A percentile compares a stretch with the other conserved stretches of the same genome.
Conservation (phyloP, 768 basidiomycete genomes). For the Mycena sanguinolenta region DNA sequence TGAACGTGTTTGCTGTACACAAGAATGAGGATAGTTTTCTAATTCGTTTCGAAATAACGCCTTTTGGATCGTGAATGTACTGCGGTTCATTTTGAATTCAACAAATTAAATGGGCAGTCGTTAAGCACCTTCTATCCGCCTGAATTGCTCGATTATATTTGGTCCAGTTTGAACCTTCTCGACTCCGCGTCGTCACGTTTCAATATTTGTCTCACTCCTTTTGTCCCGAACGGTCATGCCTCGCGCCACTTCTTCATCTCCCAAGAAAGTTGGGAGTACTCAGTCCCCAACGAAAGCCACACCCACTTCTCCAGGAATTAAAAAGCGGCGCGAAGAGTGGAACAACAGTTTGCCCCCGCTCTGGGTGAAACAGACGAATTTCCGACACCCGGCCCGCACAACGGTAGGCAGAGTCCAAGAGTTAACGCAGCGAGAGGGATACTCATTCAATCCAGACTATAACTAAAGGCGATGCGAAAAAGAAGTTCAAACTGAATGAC, state of each 20-base stretch:
- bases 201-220: background rate
- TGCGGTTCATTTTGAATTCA: too few species aligned
- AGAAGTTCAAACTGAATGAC: background rate
- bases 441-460: background rate
- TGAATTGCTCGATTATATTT: background rate
- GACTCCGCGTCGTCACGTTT: slow-evolving; percentile 13
- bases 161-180: background rate
- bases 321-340: slow-evolving; percentile 11
- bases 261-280: background rate
- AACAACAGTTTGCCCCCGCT: background rate
- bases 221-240: background rate
- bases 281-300: background rate
- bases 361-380: background rate
- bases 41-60: too few species aligned
- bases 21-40: too few species aligned
- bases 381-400: background rate
- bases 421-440: background rate
- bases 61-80: too few species aligned
- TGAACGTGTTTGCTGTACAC: too few species aligned
- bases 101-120: too few species aligned
- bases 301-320: background rate
- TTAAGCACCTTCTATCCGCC: too few species aligned
- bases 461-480: background rate
- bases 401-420: background rate
- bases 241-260: slow-evolving; percentile 4